Evolutionary conservation across 192 early-diverging fungal genomes (phyloP).

Genomic region (Coemansia sp.): DNA sequence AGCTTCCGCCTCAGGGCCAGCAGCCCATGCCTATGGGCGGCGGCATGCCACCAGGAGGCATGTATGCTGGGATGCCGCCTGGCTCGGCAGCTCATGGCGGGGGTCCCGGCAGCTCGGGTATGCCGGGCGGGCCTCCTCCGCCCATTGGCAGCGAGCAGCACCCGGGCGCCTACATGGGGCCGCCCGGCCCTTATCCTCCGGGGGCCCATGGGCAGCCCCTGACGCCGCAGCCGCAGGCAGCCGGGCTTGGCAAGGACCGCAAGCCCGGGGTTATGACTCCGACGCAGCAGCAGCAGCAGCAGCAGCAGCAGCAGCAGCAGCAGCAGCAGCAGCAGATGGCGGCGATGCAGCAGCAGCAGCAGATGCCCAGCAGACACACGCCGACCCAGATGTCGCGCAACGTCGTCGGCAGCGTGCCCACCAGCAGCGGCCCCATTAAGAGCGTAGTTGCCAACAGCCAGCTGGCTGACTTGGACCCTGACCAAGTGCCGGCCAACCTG

Average conservation of each 20-base stretch:
- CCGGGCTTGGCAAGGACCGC: constrained; percentile 41
- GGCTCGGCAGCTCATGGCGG: constrained; percentile 29
- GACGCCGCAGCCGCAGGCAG: constrained; percentile 45
- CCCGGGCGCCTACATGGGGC: constrained; percentile 41
- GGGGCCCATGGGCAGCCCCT: constrained; percentile 53
- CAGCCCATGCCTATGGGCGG: constrained; percentile 44
- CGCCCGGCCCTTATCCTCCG: constrained; percentile 47
- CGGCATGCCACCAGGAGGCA: constrained; percentile 36
- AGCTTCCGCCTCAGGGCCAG: constrained; percentile 63
- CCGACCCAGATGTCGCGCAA: constrained; percentile 45
- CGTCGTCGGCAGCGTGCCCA: constrained; percentile 22
- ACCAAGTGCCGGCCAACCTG: constrained; percentile 67
- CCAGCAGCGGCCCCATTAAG: not conserved
- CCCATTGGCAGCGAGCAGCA: constrained; percentile 35
- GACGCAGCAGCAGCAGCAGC: constrained; percentile 18
- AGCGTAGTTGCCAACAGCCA: constrained; percentile 42
- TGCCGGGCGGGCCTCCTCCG: constrained; percentile 26
- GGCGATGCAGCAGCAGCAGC: constrained; percentile 16
- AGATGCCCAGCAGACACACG: constrained; percentile 43
- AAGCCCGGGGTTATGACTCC: constrained; percentile 52
- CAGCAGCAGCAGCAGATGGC: constrained; percentile 11
- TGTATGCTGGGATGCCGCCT: constrained; percentile 47
- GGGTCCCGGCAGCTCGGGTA: constrained; percentile 34
- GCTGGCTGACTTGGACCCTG: constrained; percentile 76
- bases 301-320: constrained; percentile 24